A percentile compares a stretch with the other conserved stretches of the same genome.
Evolutionary conservation across 2,329 filamentous ascomycete species (phyloP).

Genomic region (Metarhizium robertsii): DNA sequence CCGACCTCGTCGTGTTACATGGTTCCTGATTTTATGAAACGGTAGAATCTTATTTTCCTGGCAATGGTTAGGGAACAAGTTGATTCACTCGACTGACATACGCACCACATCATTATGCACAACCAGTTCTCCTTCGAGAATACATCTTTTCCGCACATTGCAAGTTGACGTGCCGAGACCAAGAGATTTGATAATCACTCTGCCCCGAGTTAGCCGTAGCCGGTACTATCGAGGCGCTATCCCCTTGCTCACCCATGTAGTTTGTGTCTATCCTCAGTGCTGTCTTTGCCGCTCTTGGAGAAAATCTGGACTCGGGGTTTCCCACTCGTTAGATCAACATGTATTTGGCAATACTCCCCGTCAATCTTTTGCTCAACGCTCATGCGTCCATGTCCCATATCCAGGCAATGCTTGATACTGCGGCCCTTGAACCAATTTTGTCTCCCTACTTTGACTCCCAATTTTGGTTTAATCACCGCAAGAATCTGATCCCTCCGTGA

Average conservation of each 20-base stretch:
- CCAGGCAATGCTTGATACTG: constrained; percentile 65
- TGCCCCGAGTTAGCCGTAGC: constrained; percentile 13
- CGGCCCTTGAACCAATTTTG: constrained; percentile 56
- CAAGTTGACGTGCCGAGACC: constrained; percentile 49
- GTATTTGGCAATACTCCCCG: constrained; percentile 84
- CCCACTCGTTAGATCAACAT: constrained; percentile 57
- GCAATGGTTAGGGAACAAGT: constrained; percentile 6
- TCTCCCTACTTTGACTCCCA: constrained; percentile 56
- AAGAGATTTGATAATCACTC: constrained; percentile 55
- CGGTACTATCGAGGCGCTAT: not conserved
- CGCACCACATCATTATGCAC: constrained; percentile 59
- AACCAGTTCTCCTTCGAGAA: constrained; percentile 75
- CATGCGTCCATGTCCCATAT: constrained; percentile 53
- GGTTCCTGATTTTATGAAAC: constrained; percentile 76
- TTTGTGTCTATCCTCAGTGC: constrained; percentile 57
- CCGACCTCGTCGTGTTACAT: constrained; percentile 63
- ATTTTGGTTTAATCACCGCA: constrained; percentile 35
- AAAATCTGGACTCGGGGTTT: constrained; percentile 63
- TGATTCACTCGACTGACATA: not conserved
- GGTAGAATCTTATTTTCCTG: constrained; percentile 54
- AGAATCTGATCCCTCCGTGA: constrained; percentile 13
- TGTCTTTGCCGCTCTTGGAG: constrained; percentile 87
- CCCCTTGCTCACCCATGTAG: constrained; percentile 41
- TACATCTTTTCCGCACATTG: constrained; percentile 55
- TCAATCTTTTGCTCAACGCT: constrained; percentile 78